Evolutionary conservation across 768 basidiomycete species (phyloP), one percentile per base, ranked within the genome.

Genomic region (Strobilomyces echinocephalus): DNA sequence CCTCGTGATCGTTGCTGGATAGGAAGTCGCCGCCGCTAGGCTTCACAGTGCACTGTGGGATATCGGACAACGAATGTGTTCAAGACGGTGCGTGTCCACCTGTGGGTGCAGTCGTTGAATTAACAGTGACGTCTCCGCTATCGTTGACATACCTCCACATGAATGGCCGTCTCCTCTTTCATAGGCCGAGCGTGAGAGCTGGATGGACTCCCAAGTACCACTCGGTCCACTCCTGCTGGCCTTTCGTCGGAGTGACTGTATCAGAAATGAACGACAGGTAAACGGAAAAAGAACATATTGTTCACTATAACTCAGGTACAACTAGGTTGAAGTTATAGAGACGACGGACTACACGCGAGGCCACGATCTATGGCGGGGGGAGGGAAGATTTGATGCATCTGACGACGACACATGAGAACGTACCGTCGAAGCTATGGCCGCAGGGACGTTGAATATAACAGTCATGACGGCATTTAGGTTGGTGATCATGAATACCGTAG

Each of bases 391-490:
- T 5, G 0, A 47, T 46, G 12, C 7, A 12, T 39, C 31, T 20
- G 18, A 40, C 6, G 30, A 16, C 34, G 20, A 55, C 21, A 31
- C 5, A 46, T 7, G 5, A 52, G 21, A 28, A 67, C 77, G 46
- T 60, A 80, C 78, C 4, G 79, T 81, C 18, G 77, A 77, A 33
- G 72, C 72, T 33, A 81, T 74, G 24, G 80, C 82, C 24, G 83
- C 82, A 41, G 84, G 83, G 15, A 84, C 81, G 55, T 83, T 84
- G 69, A 83, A 83, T 33, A 84, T 76, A 46, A 85, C 71, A 35
- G 73, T 78, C 85, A 87, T 85, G 57, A 86, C 77, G 14, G 79
- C 70, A 63, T 87, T 88, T 38, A 87, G 69, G 60, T 84, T 74
- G 38, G 85, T 48, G 26, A 83, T 62, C 84, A 87, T 86, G 71